These are phyloP conservation scores for Cronartium quercuum DNA, from an alignment of 1,284 basidiomycete genomes.

Conservation along the genomic window DNA sequence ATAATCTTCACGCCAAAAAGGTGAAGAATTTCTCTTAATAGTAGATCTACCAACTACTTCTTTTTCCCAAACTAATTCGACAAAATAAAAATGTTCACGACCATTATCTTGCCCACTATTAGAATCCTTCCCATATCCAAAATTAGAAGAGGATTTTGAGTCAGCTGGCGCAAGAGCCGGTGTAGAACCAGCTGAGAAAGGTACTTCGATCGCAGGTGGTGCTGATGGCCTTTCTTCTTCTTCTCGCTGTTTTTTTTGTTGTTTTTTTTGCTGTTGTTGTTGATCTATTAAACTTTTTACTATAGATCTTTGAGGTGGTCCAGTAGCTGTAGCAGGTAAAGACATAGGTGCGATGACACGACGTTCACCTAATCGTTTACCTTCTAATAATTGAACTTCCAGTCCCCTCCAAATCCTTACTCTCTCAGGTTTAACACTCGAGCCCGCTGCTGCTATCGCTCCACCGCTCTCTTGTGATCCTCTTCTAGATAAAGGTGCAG, in stretches of 20 bases:
- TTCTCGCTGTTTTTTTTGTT: background rate
- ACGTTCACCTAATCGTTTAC: slow-evolving; percentile 18
- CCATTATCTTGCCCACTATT: background rate
- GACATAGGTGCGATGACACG: background rate
- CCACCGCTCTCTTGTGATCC: background rate
- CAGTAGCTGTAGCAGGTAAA: background rate
- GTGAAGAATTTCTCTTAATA: slow-evolving; percentile 17
- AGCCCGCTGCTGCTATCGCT: background rate
- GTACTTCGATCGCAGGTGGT: background rate
- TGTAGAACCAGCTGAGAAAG: background rate
- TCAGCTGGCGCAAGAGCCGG: background rate
- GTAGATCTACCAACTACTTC: slow-evolving; percentile 27
- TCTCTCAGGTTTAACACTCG: slow-evolving; percentile 14
- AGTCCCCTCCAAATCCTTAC: slow-evolving; percentile 37
- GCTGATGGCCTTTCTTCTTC: too few relatives aligned
- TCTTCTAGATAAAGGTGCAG: background rate
- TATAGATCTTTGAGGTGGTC: background rate
- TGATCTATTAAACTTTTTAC: background rate
- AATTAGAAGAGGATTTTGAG: background rate
- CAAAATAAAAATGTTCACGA: slow-evolving; percentile 31
- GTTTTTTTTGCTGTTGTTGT: background rate
- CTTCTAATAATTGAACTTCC: slow-evolving; percentile 34
- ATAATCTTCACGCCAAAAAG: slow-evolving; percentile 36
- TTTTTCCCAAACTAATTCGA: slow-evolving; percentile 31
- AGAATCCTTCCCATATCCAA: background rate